Conservation (phyloP, 495 filamentous ascomycete species). For the Daldinia bambusicola region DNA sequence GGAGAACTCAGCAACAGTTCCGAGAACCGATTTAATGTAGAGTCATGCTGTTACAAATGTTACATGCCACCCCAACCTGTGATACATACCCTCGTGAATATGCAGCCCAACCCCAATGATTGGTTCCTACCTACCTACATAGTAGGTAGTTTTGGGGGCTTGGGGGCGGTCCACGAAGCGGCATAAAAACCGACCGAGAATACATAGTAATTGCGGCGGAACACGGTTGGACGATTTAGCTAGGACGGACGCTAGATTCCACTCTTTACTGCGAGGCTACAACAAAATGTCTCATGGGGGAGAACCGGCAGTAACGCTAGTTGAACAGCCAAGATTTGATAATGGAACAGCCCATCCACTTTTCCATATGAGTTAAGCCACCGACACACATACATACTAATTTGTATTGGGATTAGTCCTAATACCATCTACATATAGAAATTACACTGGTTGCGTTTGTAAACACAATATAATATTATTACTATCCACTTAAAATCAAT, state of each 20-base stretch:
- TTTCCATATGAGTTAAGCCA: too few relatives aligned
- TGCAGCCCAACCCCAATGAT: neutral
- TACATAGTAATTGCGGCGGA: slow-evolving; percentile 12
- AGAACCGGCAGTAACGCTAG: too few relatives aligned
- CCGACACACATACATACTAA: too few relatives aligned
- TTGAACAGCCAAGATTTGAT: too few relatives aligned
- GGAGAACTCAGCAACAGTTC: neutral
- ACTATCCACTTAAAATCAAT: too few relatives aligned
- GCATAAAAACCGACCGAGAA: slow-evolving; percentile 16
- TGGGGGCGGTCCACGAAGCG: slow-evolving; percentile 14
- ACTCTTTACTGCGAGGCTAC: slow-evolving; percentile 34
- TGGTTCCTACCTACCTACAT: too few relatives aligned
- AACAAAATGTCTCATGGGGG: slow-evolving; percentile 40
- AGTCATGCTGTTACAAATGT: neutral
- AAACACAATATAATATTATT: too few relatives aligned
- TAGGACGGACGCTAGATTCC: slow-evolving; percentile 17
- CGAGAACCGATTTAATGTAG: neutral
- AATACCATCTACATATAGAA: too few relatives aligned
- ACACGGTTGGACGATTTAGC: slow-evolving; percentile 5
- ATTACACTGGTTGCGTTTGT: too few relatives aligned
- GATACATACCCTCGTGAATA: neutral
- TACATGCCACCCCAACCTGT: neutral
- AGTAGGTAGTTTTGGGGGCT: too few relatives aligned
- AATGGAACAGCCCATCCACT: too few relatives aligned
- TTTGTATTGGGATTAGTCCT: too few relatives aligned